phyloP scores from a whole-genome alignment of 345 rosid genomes.

The Durio zibethinus region DNA sequence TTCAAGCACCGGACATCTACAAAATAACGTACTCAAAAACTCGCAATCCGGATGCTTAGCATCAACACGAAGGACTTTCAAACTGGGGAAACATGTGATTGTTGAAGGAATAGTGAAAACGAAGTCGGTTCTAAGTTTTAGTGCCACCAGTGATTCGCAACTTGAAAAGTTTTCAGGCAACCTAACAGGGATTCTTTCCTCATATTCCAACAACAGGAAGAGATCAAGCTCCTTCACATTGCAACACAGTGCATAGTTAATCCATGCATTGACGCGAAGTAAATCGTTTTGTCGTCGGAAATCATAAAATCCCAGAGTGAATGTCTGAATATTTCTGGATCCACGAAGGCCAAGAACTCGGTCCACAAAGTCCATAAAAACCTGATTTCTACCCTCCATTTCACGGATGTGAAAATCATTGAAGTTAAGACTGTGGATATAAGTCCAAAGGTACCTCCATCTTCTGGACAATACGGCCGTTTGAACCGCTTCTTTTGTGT shows the following conservation, averaged over 20 bases:
- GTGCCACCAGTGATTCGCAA: not conserved
- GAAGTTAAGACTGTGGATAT: not conserved
- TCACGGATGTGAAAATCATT: not conserved
- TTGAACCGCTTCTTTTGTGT: not conserved
- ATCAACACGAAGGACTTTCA: not conserved
- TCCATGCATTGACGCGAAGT: too few relatives aligned
- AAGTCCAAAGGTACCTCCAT: constrained; percentile 7
- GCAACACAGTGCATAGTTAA: too few relatives aligned
- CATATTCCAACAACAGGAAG: too few relatives aligned
- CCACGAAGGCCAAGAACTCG: too few relatives aligned
- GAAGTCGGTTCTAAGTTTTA: not conserved
- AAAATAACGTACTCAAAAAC: not conserved
- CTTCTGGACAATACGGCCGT: not conserved
- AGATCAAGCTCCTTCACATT: too few relatives aligned
- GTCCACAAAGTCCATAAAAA: too few relatives aligned
- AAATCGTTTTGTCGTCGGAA: too few relatives aligned
- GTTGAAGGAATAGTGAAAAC: not conserved
- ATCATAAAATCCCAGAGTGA: not conserved
- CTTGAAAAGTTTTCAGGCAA: not conserved
- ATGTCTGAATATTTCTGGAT: too few relatives aligned
- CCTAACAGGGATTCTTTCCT: too few relatives aligned
- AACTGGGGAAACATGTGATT: not conserved
- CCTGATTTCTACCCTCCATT: too few relatives aligned
- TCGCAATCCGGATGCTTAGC: not conserved
- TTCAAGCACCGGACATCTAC: not conserved